Conservation (phyloP, 345 rosid species). For the Luvunga scandens region DNA sequence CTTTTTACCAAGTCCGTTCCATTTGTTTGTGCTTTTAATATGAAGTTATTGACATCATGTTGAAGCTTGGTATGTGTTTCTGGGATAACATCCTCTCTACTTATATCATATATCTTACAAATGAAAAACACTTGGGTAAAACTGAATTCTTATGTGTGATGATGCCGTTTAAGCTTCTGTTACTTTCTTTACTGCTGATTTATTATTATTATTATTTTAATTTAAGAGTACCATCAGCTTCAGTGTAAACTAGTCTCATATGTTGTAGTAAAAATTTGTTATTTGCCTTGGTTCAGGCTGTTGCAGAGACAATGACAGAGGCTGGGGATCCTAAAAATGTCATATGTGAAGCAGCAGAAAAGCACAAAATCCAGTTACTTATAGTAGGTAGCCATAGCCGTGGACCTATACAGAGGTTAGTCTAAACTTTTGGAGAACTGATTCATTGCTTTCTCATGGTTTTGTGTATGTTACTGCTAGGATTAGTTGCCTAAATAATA, state of each 20-base stretch:
- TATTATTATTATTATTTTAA: too few relatives aligned
- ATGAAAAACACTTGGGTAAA: too few relatives aligned
- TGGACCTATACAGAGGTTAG: slow-evolving; percentile 56
- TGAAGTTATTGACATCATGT: background rate
- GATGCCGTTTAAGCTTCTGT: background rate
- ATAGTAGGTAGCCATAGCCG: slow-evolving; percentile 53
- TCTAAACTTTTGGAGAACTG: background rate
- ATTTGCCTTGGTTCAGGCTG: slow-evolving; percentile 36
- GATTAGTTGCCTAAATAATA: background rate
- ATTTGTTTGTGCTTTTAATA: background rate
- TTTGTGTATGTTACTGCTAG: background rate
- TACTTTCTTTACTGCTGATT: background rate
- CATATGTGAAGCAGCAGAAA: slow-evolving; percentile 48
- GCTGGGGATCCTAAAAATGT: slow-evolving; percentile 45
- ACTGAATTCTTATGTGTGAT: background rate
- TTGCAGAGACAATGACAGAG: slow-evolving; percentile 42
- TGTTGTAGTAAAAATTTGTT: background rate
- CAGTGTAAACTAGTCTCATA: background rate
- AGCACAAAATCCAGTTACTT: slow-evolving; percentile 41
- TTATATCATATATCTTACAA: background rate
- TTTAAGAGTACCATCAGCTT: too few relatives aligned
- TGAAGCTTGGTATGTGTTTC: background rate
- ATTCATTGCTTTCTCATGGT: background rate
- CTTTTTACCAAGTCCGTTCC: background rate
- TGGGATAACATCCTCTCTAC: background rate